Evolutionary conservation across 306 rosid genomes (phyloP), one percentile per base, ranked within the genome.

Genomic region (Fragaria ananassa): DNA sequence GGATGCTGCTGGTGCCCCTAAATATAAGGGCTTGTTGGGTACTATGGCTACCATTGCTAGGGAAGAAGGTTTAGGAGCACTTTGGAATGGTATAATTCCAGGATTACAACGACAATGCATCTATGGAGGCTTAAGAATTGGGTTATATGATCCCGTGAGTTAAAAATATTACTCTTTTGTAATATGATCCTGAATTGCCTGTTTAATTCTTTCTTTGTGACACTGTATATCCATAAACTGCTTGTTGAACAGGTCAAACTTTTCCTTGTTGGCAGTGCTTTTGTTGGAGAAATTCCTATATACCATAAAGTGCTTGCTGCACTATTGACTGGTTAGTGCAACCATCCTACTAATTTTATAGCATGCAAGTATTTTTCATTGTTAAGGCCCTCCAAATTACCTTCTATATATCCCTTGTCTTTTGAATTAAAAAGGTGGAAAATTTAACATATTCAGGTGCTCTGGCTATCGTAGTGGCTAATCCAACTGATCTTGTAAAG

Each of bases 141-240:
- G 96, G 68, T 79, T 96, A 77, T 96, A 96, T 82, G 99, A 87
- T 81, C 99, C 99, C 68, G 99, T 96, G 90, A 91, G 99, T 92
- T 84, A 79, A 74, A 19, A 53, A 76, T 64, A 65, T 25, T 64
- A 77, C 68, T 56, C 29, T 82, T 79, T 77, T 37, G 72, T 77
- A 78, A 78, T 82, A n/a, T 72, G 56, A 77, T 81, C 77, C 42
- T 54, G 44, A 42, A 54, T 70, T 53, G 41, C 34, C 15, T 21
- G 10, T 27, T 19, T 15, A 9, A 66, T 29, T 31, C 27, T 42
- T 68, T 37, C 50, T 80, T 63, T 78, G 72, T 76, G 75, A 84
- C 78, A 83, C 78, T 81, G 75, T 64, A 71, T 82, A 78, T 81
- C 71, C 46, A 79, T 86, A 88, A 83, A 81, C 78, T 86, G 78